phyloP scores from a whole-genome alignment of 495 filamentous ascomycete species.

The Aspergillus sclerotioniger region DNA sequence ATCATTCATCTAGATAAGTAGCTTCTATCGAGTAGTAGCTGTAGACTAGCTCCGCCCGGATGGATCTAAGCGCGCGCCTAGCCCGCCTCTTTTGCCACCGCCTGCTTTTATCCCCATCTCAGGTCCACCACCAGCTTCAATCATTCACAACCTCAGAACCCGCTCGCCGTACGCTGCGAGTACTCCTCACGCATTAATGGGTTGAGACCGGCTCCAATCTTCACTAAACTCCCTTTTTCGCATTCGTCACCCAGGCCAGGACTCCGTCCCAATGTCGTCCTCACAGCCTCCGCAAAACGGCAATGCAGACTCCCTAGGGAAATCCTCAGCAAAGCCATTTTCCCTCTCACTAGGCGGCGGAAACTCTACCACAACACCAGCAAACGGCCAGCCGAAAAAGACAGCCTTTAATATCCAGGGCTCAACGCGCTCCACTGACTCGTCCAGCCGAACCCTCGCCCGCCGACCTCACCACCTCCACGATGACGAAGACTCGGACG shows the following conservation, averaged over 20 bases:
- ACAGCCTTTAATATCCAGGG: slow-evolving; percentile 35
- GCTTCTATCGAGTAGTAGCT: slow-evolving; percentile 1
- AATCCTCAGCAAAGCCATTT: slow-evolving; percentile 27
- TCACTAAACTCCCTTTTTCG: slow-evolving; percentile 3
- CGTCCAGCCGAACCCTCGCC: slow-evolving; percentile 24
- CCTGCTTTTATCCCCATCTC: slow-evolving; percentile 4
- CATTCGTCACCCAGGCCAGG: background rate
- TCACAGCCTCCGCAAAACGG: slow-evolving; percentile 14
- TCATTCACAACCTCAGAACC: background rate
- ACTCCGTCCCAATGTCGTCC: slow-evolving; percentile 12
- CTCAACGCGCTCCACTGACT: slow-evolving; percentile 19
- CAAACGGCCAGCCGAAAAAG: slow-evolving; percentile 29
- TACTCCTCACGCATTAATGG: background rate
- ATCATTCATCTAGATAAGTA: no score
- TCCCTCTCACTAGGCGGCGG: slow-evolving; percentile 28
- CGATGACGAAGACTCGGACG: slow-evolving; percentile 46
- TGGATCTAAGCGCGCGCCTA: slow-evolving; percentile 21
- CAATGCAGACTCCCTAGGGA: slow-evolving; percentile 3
- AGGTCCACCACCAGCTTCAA: background rate
- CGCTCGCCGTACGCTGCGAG: background rate
- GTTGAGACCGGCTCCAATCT: background rate
- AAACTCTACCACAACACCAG: background rate
- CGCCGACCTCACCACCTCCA: slow-evolving; percentile 37
- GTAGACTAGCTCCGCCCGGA: background rate
- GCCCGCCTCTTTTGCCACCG: slow-evolving; percentile 16